phyloP scores from a whole-genome alignment of 176 grass and related monocot genomes.

The Typha latifolia region DNA sequence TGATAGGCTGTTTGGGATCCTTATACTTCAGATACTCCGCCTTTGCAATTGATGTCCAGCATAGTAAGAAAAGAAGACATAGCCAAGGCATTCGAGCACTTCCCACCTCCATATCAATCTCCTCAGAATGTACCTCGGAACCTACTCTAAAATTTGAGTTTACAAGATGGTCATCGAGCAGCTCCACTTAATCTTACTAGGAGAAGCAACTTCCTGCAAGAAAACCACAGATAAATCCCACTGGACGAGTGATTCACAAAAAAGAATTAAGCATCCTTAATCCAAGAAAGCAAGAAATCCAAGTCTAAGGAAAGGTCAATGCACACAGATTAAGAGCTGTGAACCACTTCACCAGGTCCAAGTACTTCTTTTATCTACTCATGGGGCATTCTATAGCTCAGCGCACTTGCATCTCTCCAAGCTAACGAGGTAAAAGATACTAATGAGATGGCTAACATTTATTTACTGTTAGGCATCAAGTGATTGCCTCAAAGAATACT shows the following conservation, averaged over 20 bases:
- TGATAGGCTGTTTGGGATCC: constrained; percentile 64
- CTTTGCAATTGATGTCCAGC: constrained; percentile 31
- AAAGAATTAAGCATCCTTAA: neutral
- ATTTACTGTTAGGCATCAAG: too few species aligned
- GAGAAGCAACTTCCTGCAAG: neutral
- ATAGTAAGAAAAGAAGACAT: constrained; percentile 46
- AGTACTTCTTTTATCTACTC: neutral
- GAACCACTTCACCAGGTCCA: neutral
- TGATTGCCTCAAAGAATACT: too few species aligned
- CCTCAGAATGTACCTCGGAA: neutral
- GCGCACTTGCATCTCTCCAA: neutral
- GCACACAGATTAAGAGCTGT: neutral
- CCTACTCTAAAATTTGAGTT: neutral
- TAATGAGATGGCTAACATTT: neutral
- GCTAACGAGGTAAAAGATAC: neutral
- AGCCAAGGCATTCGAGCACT: constrained; percentile 8
- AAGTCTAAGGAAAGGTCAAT: neutral
- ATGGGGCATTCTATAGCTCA: neutral
- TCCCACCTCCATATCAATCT: constrained; percentile 29
- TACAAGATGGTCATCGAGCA: neutral
- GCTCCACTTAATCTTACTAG: neutral
- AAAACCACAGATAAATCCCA: neutral
- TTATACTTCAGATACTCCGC: constrained; percentile 77
- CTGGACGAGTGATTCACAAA: too few species aligned
- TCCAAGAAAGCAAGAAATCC: neutral